Base-by-base conservation (phyloP, 2,329 filamentous ascomycete genomes). In the Triangularia setosa region DNA sequence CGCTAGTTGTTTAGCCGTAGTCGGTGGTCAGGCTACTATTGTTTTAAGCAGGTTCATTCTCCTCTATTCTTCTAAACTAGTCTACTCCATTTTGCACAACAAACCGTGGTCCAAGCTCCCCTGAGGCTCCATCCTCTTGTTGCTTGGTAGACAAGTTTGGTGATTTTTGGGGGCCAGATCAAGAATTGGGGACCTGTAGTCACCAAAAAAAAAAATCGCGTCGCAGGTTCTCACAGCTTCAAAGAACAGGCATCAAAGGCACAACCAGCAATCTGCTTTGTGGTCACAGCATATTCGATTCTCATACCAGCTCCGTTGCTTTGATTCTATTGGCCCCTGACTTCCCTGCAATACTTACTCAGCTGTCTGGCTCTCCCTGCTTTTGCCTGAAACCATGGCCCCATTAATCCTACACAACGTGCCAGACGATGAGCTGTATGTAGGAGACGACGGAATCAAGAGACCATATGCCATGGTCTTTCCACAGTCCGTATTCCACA, bases 351-450 rank as follows among this genome's bases (percentile, higher is more conserved):
- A 59, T 35, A 54, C 44, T 23, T 61, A 28, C 44, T 24, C 44
- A 18, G 33, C 27, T 24, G 9, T n/a, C 28, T n/a, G 27, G 21
- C 59, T 54, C 48, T 33, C 53, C 54, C 52, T 23, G 44, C 18
- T 9, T 53, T 52, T 25, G 24, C 5, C 52, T 56, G 58, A 28
- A 61, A 68, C 40, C 68, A 89, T 88, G 86, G 83, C 86, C 64
- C 87, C 87, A 69, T 79, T 89, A 64, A 88, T 89, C 72, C 78
- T 90, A 33, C 87, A 90, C 73, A 89, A 88, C 73, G 87, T 89
- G 68, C 86, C 87, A 63, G 87, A 89, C 69, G 87, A 89, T 59
- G 87, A 89, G 73, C 83, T 87, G 58, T 89, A 88, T 73, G 77
- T 86, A 5, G 87, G 87, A 64, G 85, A 88, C 61, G 87, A 89